A percentile compares a stretch with the other conserved stretches of the same genome.
These are phyloP conservation scores for Phytophthora pistaciae DNA, from an alignment of 352 stramenopile species.

Conservation along the genomic window DNA sequence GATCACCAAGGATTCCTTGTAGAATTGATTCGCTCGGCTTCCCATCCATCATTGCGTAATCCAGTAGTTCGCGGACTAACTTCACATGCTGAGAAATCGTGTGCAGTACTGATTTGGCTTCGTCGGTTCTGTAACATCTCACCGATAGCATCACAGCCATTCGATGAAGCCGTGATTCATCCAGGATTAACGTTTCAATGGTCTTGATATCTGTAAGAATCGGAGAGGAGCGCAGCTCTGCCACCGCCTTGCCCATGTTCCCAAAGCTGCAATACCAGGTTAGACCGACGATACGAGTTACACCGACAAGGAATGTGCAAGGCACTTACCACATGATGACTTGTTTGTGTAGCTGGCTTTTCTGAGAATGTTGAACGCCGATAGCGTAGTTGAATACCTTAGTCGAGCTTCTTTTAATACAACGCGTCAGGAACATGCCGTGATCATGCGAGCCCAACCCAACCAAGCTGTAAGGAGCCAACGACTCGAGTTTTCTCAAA, in stretches of 20 bases:
- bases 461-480: conserved; percentile 24
- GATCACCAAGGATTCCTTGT: conserved; percentile 51
- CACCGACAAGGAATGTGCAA: background rate
- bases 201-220: conserved; percentile 17
- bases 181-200: conserved; percentile 42
- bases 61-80: conserved; percentile 43
- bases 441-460: conserved; percentile 8
- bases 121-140: conserved; percentile 9
- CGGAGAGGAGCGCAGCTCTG: conserved; percentile 25
- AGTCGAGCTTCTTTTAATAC: conserved; percentile 48
- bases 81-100: conserved; percentile 39
- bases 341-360: conserved; percentile 41
- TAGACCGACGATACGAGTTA: conserved; percentile 15
- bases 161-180: conserved; percentile 56
- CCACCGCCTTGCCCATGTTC: conserved; percentile 33
- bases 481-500: conserved; percentile 47
- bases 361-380: conserved; percentile 23
- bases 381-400: conserved; percentile 58
- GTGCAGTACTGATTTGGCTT: conserved; percentile 10
- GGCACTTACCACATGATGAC: conserved; percentile 48
- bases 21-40: conserved; percentile 38
- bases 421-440: conserved; percentile 49
- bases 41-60: conserved; percentile 44
- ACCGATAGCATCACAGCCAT: conserved; percentile 48
- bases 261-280: conserved; percentile 41